Evolutionary conservation across 768 basidiomycete species (phyloP).

Genomic region (Hericium erinaceus): DNA sequence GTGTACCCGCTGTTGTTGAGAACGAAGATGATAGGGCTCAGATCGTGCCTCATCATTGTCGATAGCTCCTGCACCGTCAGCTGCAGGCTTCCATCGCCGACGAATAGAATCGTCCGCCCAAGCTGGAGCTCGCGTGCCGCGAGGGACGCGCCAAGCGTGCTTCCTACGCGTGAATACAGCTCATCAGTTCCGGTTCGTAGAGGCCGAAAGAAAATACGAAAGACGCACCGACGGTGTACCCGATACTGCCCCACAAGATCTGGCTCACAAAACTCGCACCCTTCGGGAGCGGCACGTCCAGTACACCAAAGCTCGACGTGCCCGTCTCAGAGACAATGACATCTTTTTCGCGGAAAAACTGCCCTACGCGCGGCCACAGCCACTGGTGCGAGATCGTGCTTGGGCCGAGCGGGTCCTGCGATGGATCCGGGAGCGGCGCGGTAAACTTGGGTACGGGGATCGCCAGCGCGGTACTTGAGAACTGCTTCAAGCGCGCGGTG

Average conservation of each 20-base stretch:
- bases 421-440: conserved; percentile 29
- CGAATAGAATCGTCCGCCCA: conserved; percentile 70
- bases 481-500: conserved; percentile 40
- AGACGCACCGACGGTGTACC: conserved; percentile 52
- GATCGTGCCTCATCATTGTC: conserved; percentile 63
- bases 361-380: conserved; percentile 74
- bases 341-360: conserved; percentile 65
- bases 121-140: conserved; percentile 59
- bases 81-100: conserved; percentile 82
- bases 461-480: conserved; percentile 29
- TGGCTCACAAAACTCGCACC: conserved; percentile 59
- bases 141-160: conserved; percentile 69
- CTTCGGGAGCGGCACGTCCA: conserved; percentile 74
- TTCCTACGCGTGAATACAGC: conserved; percentile 30
- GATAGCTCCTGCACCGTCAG: conserved; percentile 77
- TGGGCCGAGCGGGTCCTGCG: conserved; percentile 29
- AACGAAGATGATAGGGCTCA: conserved; percentile 80
- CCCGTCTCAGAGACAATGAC: conserved; percentile 87
- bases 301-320: conserved; percentile 77
- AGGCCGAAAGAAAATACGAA: not conserved
- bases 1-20: conserved; percentile 80
- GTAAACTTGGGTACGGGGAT: conserved; percentile 36
- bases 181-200: not conserved
- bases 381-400: conserved; percentile 63
- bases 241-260: conserved; percentile 88